These are phyloP conservation scores for Citrullus amarus DNA, from an alignment of 306 rosid species.

Conservation along the genomic window DNA sequence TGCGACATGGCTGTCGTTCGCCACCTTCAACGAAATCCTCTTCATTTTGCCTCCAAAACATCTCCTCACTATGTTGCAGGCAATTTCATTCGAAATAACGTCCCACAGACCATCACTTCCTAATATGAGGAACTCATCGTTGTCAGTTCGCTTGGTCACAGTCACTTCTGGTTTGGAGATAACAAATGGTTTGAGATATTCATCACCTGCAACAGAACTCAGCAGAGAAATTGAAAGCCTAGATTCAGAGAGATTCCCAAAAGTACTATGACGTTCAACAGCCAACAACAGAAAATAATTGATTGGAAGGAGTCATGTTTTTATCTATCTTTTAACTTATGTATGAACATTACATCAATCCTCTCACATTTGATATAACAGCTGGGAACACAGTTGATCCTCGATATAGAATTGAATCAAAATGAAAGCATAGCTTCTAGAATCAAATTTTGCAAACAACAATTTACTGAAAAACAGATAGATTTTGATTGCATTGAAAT, in stretches of 20 bases:
- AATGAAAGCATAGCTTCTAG: neutral
- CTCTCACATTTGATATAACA: neutral
- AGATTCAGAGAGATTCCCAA: neutral
- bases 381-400: neutral
- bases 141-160: slow-evolving; percentile 39
- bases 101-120: slow-evolving; percentile 95
- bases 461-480: neutral
- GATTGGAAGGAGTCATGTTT: neutral
- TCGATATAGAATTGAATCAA: neutral
- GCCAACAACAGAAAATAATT: neutral
- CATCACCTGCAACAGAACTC: slow-evolving; percentile 42
- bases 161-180: slow-evolving; percentile 83
- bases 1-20: slow-evolving; percentile 19
- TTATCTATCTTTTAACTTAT: neutral
- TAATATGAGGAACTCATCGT: slow-evolving; percentile 70
- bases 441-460: neutral
- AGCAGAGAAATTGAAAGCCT: neutral
- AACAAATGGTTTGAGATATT: slow-evolving; percentile 64
- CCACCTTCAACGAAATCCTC: slow-evolving; percentile 11
- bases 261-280: neutral
- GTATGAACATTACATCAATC: neutral
- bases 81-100: slow-evolving; percentile 51
- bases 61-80: slow-evolving; percentile 58
- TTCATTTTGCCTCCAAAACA: slow-evolving; percentile 31
- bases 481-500: neutral